Percentiles rank a stretch among this genome's conserved stretches.
Conservation (phyloP, 2,329 filamentous ascomycete species). For the Curvularia hawaiiensis region DNA sequence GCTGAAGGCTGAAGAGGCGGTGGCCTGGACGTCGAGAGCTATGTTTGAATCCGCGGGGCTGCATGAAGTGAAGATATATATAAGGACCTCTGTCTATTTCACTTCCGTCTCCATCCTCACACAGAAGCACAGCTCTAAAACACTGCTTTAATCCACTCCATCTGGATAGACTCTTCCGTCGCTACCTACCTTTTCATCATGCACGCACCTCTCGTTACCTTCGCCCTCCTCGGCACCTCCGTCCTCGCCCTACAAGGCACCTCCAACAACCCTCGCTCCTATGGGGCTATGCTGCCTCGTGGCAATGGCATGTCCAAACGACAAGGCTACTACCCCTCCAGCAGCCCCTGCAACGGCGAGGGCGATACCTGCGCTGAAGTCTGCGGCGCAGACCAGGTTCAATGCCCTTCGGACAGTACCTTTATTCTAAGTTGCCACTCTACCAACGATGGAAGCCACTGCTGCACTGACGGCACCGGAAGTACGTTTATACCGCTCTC, state of each 20-base stretch:
- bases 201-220: background rate
- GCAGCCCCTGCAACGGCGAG: background rate
- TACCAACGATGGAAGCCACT: background rate
- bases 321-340: conserved; percentile 4
- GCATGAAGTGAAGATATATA: background rate
- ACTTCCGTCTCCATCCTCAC: no score
- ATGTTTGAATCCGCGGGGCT: background rate
- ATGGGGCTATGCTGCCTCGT: background rate
- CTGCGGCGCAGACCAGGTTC: background rate
- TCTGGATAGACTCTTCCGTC: background rate
- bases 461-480: conserved; percentile 2
- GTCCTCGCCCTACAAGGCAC: background rate
- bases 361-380: background rate
- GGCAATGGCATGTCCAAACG: background rate
- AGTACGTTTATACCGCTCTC: background rate
- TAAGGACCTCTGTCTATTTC: no score
- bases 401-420: background rate
- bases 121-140: no score
- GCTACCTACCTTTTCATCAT: background rate
- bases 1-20: background rate
- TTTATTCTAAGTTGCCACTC: background rate
- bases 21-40: background rate
- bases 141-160: background rate
- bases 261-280: background rate
- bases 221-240: background rate